Evolutionary conservation across 331 rosid genomes (phyloP).

Genomic region (Acacia pycnantha): DNA sequence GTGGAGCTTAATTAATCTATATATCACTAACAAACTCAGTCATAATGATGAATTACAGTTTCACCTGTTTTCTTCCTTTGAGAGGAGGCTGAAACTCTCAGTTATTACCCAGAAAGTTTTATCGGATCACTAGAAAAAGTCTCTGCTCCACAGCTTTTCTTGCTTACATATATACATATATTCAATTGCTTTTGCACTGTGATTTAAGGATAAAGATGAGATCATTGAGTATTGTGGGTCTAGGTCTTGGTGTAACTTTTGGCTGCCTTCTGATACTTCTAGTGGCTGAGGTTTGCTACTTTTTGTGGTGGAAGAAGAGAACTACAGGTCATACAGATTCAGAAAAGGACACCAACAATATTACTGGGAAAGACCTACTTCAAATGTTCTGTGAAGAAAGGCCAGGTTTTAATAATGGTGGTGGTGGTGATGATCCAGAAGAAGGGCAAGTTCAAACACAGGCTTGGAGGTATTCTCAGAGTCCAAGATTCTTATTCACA

Average conservation of each 20-base stretch:
- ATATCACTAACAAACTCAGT: not conserved
- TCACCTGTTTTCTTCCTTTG: not conserved
- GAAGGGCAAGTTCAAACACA: not conserved
- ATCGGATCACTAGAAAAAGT: not conserved
- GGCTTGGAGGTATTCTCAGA: not conserved
- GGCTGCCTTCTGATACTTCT: not conserved
- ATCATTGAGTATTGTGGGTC: not conserved
- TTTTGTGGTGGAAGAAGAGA: not conserved
- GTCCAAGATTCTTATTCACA: not conserved
- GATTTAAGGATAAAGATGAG: not conserved
- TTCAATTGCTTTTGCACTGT: not conserved
- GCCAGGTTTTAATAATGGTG: not conserved
- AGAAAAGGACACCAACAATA: not conserved
- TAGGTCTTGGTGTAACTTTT: not conserved
- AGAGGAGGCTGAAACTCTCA: not conserved
- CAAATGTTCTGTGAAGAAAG: not conserved
- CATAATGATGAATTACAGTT: not conserved
- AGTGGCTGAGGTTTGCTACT: not conserved
- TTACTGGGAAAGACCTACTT: not conserved
- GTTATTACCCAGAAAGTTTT: not conserved
- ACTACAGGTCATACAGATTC: not conserved
- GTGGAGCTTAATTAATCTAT: not conserved
- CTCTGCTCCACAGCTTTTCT: not conserved
- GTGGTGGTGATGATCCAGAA: not conserved
- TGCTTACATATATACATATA: not conserved